A percentile compares a stretch with the other conserved stretches of the same genome.
These are phyloP conservation scores for Calonectria ilicicola DNA, from an alignment of 2,329 filamentous ascomycete species.

Conservation along the genomic window DNA sequence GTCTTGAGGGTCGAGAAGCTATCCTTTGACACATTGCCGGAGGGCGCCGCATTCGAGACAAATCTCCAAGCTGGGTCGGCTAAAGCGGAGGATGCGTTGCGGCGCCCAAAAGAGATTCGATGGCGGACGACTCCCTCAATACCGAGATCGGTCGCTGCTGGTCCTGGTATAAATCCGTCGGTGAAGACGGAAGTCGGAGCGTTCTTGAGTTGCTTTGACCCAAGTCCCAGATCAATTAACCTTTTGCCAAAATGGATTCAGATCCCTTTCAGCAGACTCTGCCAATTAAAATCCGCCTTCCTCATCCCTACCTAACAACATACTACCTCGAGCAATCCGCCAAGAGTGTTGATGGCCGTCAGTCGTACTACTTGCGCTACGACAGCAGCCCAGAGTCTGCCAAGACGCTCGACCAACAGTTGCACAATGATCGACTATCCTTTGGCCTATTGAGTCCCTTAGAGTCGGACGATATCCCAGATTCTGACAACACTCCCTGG, in stretches of 20 bases:
- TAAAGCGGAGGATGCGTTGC: background rate
- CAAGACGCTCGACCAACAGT: slow-evolving; percentile 32
- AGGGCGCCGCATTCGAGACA: background rate
- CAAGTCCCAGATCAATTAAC: background rate
- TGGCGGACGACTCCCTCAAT: background rate
- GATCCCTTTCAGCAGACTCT: slow-evolving; percentile 35
- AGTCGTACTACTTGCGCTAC: slow-evolving; percentile 36
- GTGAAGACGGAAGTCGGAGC: background rate
- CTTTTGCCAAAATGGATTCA: slow-evolving; percentile 29
- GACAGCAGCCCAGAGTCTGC: slow-evolving; percentile 31
- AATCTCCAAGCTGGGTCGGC: background rate
- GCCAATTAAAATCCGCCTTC: slow-evolving; percentile 58
- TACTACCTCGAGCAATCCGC: slow-evolving; percentile 37
- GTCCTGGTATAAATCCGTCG: slow-evolving; percentile 6
- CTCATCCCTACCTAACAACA: slow-evolving; percentile 38
- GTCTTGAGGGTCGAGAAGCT: background rate
- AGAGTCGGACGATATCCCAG: slow-evolving; percentile 39
- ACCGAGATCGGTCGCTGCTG: slow-evolving; percentile 4
- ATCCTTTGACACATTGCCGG: slow-evolving; percentile 5
- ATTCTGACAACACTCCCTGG: slow-evolving; percentile 57
- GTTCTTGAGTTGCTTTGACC: background rate
- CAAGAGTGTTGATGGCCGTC: slow-evolving; percentile 24
- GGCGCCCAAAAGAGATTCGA: background rate
- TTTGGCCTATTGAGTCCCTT: slow-evolving; percentile 32
- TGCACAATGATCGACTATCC: slow-evolving; percentile 35